Evolutionary conservation across 1,139 yeast species (phyloP).

Genomic region (Petasospora rhodanensis): DNA sequence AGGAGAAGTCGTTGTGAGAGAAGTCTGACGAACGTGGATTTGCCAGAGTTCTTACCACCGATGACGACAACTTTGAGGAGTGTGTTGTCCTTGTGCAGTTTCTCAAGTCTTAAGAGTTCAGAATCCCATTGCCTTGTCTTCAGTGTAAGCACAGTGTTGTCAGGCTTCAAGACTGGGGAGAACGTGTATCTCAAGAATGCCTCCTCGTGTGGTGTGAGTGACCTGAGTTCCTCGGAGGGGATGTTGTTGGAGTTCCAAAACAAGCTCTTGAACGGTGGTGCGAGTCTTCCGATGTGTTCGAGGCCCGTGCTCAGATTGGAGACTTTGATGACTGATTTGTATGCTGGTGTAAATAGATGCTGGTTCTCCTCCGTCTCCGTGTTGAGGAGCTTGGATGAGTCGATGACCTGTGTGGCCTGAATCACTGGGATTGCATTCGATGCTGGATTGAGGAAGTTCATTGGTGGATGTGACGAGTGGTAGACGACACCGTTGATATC

Average conservation of each 20-base stretch:
- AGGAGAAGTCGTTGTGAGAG: slow-evolving; percentile 42
- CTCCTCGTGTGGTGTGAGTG: slow-evolving; percentile 20
- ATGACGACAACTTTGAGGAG: slow-evolving; percentile 38
- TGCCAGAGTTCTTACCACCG: slow-evolving; percentile 80
- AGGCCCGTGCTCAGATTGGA: slow-evolving; percentile 39
- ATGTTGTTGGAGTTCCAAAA: slow-evolving; percentile 26
- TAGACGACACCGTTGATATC: slow-evolving; percentile 49
- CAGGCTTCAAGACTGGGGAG: slow-evolving; percentile 34
- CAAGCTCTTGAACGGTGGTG: slow-evolving; percentile 46
- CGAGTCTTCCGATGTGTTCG: slow-evolving; percentile 42
- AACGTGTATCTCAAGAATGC: slow-evolving; percentile 31
- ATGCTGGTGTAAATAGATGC: slow-evolving; percentile 35
- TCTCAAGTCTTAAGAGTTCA: slow-evolving; percentile 24
- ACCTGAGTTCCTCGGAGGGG: slow-evolving; percentile 13
- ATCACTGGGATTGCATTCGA: slow-evolving; percentile 54
- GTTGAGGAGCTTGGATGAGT: slow-evolving; percentile 30
- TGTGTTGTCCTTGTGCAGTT: slow-evolving; percentile 16
- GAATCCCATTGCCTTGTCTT: slow-evolving; percentile 27
- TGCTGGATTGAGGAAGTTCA: slow-evolving; percentile 45
- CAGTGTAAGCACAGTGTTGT: slow-evolving; percentile 28
- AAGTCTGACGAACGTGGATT: slow-evolving; percentile 64
- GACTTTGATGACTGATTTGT: slow-evolving; percentile 42
- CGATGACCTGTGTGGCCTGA: slow-evolving; percentile 41
- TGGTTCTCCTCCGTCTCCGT: slow-evolving; percentile 31
- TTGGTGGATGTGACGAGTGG: slow-evolving; percentile 34